Percentiles rank a stretch among this genome's conserved stretches.
These are phyloP conservation scores for Blastocladiella emersonii DNA, from an alignment of 371 early-diverging fungal species.

Conservation along the genomic window DNA sequence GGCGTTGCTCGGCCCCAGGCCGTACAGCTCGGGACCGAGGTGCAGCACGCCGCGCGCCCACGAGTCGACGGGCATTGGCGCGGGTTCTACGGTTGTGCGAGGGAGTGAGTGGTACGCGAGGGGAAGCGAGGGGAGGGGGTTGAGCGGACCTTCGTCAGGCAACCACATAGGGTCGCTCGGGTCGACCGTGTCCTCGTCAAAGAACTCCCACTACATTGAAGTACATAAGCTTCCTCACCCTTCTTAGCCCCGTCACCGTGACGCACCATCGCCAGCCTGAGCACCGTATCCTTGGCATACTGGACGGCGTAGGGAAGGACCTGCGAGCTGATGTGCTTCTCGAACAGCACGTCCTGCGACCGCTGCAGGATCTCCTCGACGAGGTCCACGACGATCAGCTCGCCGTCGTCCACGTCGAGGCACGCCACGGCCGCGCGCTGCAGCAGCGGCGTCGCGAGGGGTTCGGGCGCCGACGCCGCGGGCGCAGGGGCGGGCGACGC, in stretches of 20 bases:
- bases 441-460: no score
- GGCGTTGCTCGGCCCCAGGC: not conserved
- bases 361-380: slow-evolving; percentile 25
- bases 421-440: not conserved
- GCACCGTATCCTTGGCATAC: slow-evolving; percentile 24
- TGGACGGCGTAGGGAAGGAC: slow-evolving; percentile 34
- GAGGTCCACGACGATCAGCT: slow-evolving; percentile 19
- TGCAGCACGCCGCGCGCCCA: slow-evolving; percentile 29
- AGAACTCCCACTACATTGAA: slow-evolving; percentile 22
- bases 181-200: slow-evolving; percentile 23
- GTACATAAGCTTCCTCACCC: not conserved
- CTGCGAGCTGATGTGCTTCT: slow-evolving; percentile 35
- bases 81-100: slow-evolving; percentile 19
- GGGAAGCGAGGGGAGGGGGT: not conserved
- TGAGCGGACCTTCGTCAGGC: slow-evolving; percentile 26
- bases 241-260: slow-evolving; percentile 8
- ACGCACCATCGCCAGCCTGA: slow-evolving; percentile 10
- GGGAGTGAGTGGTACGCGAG: not conserved
- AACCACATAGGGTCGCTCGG: slow-evolving; percentile 23
- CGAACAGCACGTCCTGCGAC: slow-evolving; percentile 33
- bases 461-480: no score
- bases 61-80: slow-evolving; percentile 25
- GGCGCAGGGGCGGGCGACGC: no score
- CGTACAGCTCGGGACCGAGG: not conserved
- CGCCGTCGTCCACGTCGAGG: slow-evolving; percentile 22